phyloP scores from a whole-genome alignment of 257 asterid genomes.

The Solanum pinnatisectum region DNA sequence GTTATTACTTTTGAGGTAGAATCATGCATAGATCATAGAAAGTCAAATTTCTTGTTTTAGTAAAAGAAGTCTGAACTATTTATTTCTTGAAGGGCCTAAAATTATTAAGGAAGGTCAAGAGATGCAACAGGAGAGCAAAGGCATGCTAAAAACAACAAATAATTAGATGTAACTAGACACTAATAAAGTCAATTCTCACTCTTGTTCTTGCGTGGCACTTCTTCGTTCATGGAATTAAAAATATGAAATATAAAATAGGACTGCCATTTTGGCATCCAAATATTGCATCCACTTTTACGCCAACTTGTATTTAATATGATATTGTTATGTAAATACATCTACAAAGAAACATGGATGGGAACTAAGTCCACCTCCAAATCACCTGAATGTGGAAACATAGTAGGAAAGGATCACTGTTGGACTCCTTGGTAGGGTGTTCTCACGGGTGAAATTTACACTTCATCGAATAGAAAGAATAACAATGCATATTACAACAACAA shows the following conservation, averaged over 20 bases:
- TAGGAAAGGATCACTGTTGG: neutral
- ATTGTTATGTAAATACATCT: neutral
- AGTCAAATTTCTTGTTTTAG: neutral
- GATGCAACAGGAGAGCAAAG: neutral
- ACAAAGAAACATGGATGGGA: neutral
- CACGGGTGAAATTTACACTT: neutral
- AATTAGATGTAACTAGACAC: neutral
- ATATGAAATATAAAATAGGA: neutral
- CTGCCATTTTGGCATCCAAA: neutral
- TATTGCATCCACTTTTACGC: neutral
- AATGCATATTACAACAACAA: neutral
- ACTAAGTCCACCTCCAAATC: neutral
- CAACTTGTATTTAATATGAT: neutral
- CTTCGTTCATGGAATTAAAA: neutral
- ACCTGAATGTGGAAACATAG: neutral
- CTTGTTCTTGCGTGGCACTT: neutral
- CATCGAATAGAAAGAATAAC: neutral
- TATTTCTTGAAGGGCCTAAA: neutral
- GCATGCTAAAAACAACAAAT: neutral
- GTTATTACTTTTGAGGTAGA: neutral
- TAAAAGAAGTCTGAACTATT: neutral
- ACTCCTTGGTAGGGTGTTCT: neutral
- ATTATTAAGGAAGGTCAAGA: neutral
- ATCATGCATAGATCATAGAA: neutral
- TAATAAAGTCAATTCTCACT: neutral